Percentiles rank a stretch among this genome's conserved stretches.
Conservation (phyloP, 352 stramenopile species). For the Phytophthora parvispora region DNA sequence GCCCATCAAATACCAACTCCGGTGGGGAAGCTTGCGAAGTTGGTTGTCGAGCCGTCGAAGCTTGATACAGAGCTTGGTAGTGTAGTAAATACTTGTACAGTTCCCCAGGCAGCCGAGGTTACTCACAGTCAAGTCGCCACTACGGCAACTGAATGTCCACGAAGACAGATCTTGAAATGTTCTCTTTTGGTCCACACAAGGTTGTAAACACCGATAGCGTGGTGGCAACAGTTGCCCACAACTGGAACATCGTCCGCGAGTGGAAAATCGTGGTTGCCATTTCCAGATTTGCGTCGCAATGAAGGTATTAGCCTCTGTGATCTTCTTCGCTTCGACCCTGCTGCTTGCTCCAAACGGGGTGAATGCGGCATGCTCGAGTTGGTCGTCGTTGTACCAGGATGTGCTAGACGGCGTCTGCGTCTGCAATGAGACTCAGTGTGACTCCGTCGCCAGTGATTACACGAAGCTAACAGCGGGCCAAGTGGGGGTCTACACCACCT, state of each 20-base stretch:
- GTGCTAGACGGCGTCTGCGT: conserved; percentile 12
- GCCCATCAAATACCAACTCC: too few species aligned
- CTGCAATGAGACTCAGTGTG: conserved; percentile 15
- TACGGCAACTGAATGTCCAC: too few species aligned
- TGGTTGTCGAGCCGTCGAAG: too few species aligned
- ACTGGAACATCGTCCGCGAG: too few species aligned
- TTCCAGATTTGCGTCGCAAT: conserved; percentile 5
- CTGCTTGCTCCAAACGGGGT: not conserved
- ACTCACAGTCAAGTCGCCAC: not conserved
- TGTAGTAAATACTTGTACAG: too few species aligned
- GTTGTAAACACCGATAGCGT: not conserved
- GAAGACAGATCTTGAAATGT: not conserved
- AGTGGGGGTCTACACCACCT: conserved; percentile 12
- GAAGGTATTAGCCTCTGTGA: not conserved
- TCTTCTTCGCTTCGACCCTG: not conserved
- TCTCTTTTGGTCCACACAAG: not conserved
- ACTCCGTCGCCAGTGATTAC: conserved; percentile 10
- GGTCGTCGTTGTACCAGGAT: conserved; percentile 12
- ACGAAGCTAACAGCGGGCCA: conserved; percentile 6
- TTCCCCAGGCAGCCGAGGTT: too few species aligned
- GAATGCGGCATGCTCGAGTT: conserved; percentile 7
- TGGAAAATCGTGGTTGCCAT: not conserved
- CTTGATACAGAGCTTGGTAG: too few species aligned
- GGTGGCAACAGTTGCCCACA: too few species aligned
- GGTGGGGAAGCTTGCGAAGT: too few species aligned